Evolutionary conservation across 129 eudicot genomes (phyloP).

Genomic region (Arctium lappa): DNA sequence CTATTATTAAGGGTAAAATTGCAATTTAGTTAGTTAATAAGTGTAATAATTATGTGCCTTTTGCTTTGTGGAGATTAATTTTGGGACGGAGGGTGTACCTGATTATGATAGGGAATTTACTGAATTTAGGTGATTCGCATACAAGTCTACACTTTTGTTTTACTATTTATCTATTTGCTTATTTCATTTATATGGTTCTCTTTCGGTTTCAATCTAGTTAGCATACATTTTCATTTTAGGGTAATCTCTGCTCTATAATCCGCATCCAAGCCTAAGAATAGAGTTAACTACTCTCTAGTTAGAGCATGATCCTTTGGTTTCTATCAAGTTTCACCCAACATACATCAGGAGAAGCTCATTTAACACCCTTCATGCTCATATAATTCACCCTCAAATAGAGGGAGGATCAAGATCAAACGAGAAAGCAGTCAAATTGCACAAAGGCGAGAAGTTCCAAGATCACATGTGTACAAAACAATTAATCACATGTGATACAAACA

Average conservation of each 20-base stretch:
- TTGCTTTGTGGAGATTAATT: background rate
- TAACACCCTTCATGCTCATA: background rate
- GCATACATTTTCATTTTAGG: background rate
- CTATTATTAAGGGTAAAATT: background rate
- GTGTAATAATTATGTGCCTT: background rate
- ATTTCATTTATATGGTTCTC: background rate
- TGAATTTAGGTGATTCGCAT: background rate
- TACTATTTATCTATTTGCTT: background rate
- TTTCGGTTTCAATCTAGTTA: background rate
- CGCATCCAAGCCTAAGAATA: background rate
- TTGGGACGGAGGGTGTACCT: background rate
- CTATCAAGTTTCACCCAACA: background rate
- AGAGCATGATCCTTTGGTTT: background rate
- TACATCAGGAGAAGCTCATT: background rate
- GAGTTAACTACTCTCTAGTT: background rate
- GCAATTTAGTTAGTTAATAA: background rate
- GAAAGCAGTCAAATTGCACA: too few species aligned
- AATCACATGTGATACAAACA: too few species aligned
- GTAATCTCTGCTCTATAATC: background rate
- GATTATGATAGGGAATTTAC: background rate
- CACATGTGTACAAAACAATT: too few species aligned
- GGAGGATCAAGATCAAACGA: too few species aligned
- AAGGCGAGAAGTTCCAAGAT: too few species aligned
- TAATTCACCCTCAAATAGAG: background rate
- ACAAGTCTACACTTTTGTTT: background rate